Base-by-base conservation (phyloP, 345 rosid genomes). In the Populus simonii region DNA sequence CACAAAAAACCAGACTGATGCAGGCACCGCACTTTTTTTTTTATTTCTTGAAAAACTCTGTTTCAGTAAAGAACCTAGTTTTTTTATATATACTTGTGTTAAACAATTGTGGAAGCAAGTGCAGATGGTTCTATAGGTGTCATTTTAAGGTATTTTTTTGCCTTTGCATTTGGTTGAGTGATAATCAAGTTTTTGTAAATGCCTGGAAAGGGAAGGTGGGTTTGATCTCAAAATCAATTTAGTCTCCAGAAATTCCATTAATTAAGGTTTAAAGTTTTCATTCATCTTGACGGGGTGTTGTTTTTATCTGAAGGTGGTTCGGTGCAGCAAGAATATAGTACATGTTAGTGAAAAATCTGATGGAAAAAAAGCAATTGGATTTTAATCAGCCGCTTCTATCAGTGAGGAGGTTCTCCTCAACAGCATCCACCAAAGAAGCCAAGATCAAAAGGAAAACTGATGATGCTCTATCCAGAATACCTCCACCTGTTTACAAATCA, bases 281-380 rank as follows among this genome's bases (percentile, higher is more conserved):
- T 23, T 73, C 62, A 70, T 53, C 20, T 70, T 45, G 66, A 35
- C n/a, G 53, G 63, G 41, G 63, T 70, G 76, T 73, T 39, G 79
- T 71, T 13, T 75, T 80, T 17, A 59, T 75, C 71, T 66, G 72
- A 57, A 76, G 38, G 57, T 66, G 65, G 66, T 66, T 17, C 70
- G 62, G 36, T 80, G 79, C 85, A 83, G 89, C 78, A 77, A 36
- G 65, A 70, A 65, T 47, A 47, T 47, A 3, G 7, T 81, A 71
- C 77, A 82, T 81, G 88, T 76, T 68, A 78, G 79, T 81, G 36
- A 77, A 80, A 78, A 88, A 73, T 86, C 83, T 83, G 39, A 93
- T 93, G 99, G 98, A 89, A 84, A 91, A 92, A 69, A 93, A 90
- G 83, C 92, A 90, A 73, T 79, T 95, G 43, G 90, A 95, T 85